Evolutionary conservation across 225 moss, liverwort and hornwort species (phyloP).

Genomic region (Antitrichia curtipendula): DNA sequence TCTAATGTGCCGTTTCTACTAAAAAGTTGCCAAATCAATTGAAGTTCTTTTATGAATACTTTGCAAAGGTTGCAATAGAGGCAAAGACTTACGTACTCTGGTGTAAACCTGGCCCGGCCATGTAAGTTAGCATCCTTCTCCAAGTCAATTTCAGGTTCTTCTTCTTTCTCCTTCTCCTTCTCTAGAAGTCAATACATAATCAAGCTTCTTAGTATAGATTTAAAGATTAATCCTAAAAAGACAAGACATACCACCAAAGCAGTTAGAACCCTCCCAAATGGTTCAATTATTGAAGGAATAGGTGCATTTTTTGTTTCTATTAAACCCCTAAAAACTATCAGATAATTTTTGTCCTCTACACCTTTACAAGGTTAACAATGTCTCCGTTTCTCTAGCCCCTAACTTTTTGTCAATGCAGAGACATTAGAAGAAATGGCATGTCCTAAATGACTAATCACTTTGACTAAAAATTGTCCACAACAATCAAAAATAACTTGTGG

Average conservation of each 20-base stretch:
- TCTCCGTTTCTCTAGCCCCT: neutral
- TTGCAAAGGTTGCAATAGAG: neutral
- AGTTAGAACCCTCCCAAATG: accelerated
- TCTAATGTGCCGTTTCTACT: neutral
- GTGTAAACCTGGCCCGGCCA: slow-evolving; percentile 1
- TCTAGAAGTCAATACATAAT: neutral
- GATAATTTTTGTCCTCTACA: accelerated
- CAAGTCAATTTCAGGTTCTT: slow-evolving; percentile 25
- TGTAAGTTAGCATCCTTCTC: slow-evolving; percentile 16
- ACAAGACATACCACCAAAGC: neutral
- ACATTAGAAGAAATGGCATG: neutral
- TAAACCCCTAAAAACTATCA: neutral
- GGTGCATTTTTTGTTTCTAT: neutral
- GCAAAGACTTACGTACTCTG: slow-evolving; percentile 1
- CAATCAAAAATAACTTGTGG: accelerated
- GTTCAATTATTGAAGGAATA: neutral
- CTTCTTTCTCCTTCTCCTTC: slow-evolving; percentile 20
- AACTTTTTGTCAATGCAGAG: neutral
- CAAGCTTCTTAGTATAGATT: neutral
- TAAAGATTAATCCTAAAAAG: too few species aligned
- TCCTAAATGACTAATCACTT: accelerated
- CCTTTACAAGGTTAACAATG: neutral
- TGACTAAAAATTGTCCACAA: accelerated
- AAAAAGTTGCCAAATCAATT: neutral
- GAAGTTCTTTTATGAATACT: neutral